phyloP scores from a whole-genome alignment of 1,284 basidiomycete species.

The Phylloporus sp. region DNA sequence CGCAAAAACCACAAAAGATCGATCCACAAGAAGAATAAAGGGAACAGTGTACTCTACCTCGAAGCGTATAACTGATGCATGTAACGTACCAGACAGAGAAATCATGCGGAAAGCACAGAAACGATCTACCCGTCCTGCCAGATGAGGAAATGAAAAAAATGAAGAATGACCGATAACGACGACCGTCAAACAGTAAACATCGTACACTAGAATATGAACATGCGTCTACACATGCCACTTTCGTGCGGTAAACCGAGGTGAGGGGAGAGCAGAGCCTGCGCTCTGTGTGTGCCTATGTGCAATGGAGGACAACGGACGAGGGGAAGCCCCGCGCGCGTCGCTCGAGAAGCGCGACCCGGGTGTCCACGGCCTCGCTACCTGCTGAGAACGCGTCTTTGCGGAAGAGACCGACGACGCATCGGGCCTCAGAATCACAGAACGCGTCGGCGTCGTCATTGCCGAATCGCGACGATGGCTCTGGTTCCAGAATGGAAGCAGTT shows the following conservation, averaged over 20 bases:
- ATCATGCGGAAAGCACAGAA: background rate
- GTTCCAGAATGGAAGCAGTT: slow-evolving; percentile 25
- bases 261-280: background rate
- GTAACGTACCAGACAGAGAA: background rate
- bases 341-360: background rate
- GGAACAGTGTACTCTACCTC: background rate
- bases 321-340: background rate
- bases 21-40: background rate
- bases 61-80: background rate
- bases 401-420: slow-evolving; percentile 4
- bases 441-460: slow-evolving; percentile 3
- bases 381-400: slow-evolving; percentile 4
- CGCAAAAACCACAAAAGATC: background rate
- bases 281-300: background rate
- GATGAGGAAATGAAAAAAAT: background rate
- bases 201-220: background rate
- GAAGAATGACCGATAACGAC: background rate
- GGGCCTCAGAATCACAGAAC: slow-evolving; percentile 3
- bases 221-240: background rate
- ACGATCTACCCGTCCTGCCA: background rate
- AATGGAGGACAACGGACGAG: background rate
- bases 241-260: background rate
- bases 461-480: slow-evolving; percentile 1
- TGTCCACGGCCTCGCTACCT: background rate
- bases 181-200: background rate